phyloP scores from a whole-genome alignment of 1,139 yeast genomes.

The Scheffersomyces cryptocercus region DNA sequence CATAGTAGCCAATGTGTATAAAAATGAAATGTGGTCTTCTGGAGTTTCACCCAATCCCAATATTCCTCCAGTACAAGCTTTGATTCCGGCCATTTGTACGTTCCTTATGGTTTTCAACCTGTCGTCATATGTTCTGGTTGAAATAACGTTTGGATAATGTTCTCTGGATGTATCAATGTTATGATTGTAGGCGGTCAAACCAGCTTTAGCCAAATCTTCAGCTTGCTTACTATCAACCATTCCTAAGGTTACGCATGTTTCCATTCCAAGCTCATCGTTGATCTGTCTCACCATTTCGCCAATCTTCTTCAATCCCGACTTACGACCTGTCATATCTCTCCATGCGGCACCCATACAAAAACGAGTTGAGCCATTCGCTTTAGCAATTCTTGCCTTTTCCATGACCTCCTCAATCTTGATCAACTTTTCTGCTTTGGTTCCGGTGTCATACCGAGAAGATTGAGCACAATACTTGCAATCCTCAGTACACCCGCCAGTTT shows the following conservation, averaged over 20 bases:
- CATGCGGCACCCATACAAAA: conserved; percentile 90
- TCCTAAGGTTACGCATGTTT: conserved; percentile 79
- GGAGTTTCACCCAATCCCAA: conserved; percentile 75
- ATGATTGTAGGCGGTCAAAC: conserved; percentile 80
- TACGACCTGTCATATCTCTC: conserved; percentile 83
- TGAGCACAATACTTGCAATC: conserved; percentile 84
- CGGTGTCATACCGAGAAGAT: conserved; percentile 67
- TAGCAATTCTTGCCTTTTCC: conserved; percentile 64
- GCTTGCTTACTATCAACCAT: conserved; percentile 72
- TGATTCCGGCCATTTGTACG: conserved; percentile 66
- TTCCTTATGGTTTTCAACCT: conserved; percentile 64
- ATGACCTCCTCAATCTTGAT: conserved; percentile 62
- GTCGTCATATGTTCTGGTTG: conserved; percentile 72
- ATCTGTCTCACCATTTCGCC: conserved; percentile 66
- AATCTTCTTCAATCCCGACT: conserved; percentile 63
- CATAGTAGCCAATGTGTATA: conserved; percentile 68
- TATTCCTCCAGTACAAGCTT: conserved; percentile 80
- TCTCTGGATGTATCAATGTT: conserved; percentile 80
- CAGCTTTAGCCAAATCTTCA: conserved; percentile 58
- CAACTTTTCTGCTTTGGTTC: conserved; percentile 66
- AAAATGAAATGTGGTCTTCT: conserved; percentile 69
- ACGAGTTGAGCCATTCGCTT: conserved; percentile 70
- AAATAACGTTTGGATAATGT: conserved; percentile 69
- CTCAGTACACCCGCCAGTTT: conserved; percentile 81
- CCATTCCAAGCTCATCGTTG: conserved; percentile 63